These are phyloP conservation scores for Dioscorea cayenensis DNA, from an alignment of 116 monocot species.

Conservation along the genomic window DNA sequence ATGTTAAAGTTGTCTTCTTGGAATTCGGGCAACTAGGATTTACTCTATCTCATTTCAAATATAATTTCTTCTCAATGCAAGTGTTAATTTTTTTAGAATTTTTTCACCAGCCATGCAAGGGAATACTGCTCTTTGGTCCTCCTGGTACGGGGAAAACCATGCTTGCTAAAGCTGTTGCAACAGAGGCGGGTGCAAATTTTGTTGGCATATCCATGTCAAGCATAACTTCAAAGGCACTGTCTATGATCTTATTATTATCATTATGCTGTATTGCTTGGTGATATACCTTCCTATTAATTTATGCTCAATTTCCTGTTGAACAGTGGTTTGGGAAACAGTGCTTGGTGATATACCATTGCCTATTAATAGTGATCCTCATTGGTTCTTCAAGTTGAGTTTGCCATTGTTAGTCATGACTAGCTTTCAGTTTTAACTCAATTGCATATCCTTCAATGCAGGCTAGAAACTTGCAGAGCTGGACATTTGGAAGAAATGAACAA, in stretches of 20 bases:
- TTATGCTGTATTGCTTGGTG: not conserved
- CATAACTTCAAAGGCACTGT: conserved; percentile 87
- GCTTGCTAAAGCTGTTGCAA: conserved; percentile 99
- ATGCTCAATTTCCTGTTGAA: conserved; percentile 4
- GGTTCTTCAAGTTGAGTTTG: too few relatives aligned
- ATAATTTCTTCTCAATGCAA: not conserved
- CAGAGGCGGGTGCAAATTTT: conserved; percentile 97
- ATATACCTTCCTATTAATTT: not conserved
- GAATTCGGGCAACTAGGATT: too few relatives aligned
- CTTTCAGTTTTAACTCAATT: too few relatives aligned
- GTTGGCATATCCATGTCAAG: conserved; percentile 99
- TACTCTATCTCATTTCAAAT: not conserved
- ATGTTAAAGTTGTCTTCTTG: too few relatives aligned
- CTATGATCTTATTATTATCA: not conserved
- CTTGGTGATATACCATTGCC: too few relatives aligned
- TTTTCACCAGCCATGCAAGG: conserved; percentile 86
- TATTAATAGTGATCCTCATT: too few relatives aligned
- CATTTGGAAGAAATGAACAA: too few relatives aligned
- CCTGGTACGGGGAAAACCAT: conserved; percentile 99
- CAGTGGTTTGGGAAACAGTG: conserved; percentile 99
- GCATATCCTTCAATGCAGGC: too few relatives aligned
- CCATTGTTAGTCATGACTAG: too few relatives aligned
- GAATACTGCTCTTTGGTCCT: conserved; percentile 98
- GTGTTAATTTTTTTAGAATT: not conserved
- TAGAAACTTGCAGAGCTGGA: too few relatives aligned